A percentile compares a stretch with the other conserved stretches of the same genome.
phyloP scores from a whole-genome alignment of 202 grass and related monocot genomes.

The Schoenoplectus tabernaemontani region DNA sequence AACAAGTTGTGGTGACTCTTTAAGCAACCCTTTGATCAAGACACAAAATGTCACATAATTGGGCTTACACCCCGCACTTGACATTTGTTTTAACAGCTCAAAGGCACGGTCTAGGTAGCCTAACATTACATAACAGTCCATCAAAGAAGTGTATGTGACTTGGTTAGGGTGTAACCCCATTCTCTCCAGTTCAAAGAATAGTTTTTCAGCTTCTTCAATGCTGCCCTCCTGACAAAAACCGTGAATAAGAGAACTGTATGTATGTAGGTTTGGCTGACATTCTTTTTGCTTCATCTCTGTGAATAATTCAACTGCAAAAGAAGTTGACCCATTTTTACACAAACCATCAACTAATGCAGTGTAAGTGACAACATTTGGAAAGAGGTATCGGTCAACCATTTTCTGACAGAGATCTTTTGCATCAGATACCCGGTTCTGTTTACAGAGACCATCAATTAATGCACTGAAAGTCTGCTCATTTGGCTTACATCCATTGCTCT shows the following conservation, averaged over 20 bases:
- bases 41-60: slow-evolving; percentile 43
- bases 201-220: slow-evolving; percentile 36
- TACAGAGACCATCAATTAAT: slow-evolving; percentile 44
- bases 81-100: slow-evolving; percentile 38
- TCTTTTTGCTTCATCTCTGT: slow-evolving; percentile 35
- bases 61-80: slow-evolving; percentile 36
- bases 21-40: slow-evolving; percentile 47
- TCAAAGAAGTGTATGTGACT: slow-evolving; percentile 48
- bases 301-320: slow-evolving; percentile 41
- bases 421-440: slow-evolving; percentile 32
- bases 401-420: slow-evolving; percentile 29
- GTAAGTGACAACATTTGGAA: slow-evolving; percentile 48
- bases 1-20: slow-evolving; percentile 22
- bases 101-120: slow-evolving; percentile 47
- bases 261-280: slow-evolving; percentile 44
- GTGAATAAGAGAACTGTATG: slow-evolving; percentile 50
- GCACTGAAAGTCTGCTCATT: slow-evolving; percentile 60
- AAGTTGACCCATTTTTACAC: slow-evolving; percentile 37
- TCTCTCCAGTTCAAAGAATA: slow-evolving; percentile 39
- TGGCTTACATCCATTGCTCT: slow-evolving; percentile 38
- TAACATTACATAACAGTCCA: slow-evolving; percentile 39
- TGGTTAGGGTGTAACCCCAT: slow-evolving; percentile 43
- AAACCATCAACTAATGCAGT: slow-evolving; percentile 39
- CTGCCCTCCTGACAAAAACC: slow-evolving; percentile 47
- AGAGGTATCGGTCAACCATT: slow-evolving; percentile 35